Base-by-base conservation (phyloP, 2,329 filamentous ascomycete genomes). In the Paradendryphiella salina region DNA sequence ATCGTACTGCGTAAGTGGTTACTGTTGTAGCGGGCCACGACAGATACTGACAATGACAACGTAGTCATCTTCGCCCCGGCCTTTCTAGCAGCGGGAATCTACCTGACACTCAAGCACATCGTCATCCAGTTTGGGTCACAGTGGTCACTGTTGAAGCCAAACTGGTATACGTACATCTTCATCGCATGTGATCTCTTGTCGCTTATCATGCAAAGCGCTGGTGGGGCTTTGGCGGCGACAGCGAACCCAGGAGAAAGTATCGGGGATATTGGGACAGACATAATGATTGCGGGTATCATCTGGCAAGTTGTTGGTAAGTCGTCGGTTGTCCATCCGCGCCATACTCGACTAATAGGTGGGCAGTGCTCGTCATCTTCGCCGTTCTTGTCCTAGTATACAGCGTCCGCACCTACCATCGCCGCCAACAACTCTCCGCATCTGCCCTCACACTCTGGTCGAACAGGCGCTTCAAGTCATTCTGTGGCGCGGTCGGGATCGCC, bases 221-320 rank as follows among this genome's bases (percentile, higher is more conserved):
- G 82, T 8, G 82, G 82, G 37, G 82, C 76, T 29, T 72, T 83
- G 33, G 80, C 83, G 1, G 80, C 82, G 0, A 77, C 77, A 0
- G 78, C 79, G 0, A 67, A 75, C 10, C 59, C 63, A 2, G 58
- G 63, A 1, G 51, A 76, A 9, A 69, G 76, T 5, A 38, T 56
- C 4, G 40, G 59, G 6, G 67, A 79, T 35, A 64, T 75, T 3
- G 81, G 81, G 1, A 77, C 80, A 34, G 67, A 81, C 51, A 75
- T 84, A 48, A 83, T 84, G 69, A 78, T 83, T 39, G 76, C 80
- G 0, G 82, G 82, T 50, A 77, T 85, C 17, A 75, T 77, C 1
- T 78, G 79, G 57, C 82, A 84, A 66, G 80, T 85, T 13, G 74
- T 74, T 5, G 80, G 80, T 4, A 52, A 52, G 58, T 52, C 1